Evolutionary conservation across 371 early-diverging fungal species (phyloP).

Genomic region (Ordospora pajunii): DNA sequence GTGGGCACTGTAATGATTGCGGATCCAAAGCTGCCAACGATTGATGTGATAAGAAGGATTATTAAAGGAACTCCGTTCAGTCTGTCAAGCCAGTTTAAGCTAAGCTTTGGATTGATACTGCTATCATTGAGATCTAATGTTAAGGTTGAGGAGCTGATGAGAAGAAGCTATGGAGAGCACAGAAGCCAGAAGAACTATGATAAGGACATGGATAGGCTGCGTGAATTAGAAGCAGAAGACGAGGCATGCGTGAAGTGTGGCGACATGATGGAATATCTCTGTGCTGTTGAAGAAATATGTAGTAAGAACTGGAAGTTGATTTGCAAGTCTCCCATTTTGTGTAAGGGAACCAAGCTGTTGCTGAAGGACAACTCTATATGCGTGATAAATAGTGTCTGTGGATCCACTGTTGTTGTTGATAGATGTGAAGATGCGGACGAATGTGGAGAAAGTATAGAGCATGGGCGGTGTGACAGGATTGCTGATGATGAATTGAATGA

Average conservation of each 20-base stretch:
- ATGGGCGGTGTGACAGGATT: too few relatives aligned
- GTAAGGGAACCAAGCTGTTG: slow-evolving; percentile 1
- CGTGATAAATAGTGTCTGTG: background rate
- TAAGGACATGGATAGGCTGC: slow-evolving; percentile 32
- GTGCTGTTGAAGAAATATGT: slow-evolving; percentile 1
- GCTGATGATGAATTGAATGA: background rate
- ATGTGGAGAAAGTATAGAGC: background rate
- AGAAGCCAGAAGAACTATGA: slow-evolving; percentile 40
- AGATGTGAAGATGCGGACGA: background rate
- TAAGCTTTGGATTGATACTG: slow-evolving; percentile 56
- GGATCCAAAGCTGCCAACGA: slow-evolving; percentile 55
- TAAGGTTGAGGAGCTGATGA: slow-evolving; percentile 58
- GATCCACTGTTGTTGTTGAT: background rate
- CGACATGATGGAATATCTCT: slow-evolving; percentile 20
- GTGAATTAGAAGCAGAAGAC: slow-evolving; percentile 10
- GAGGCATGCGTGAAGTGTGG: slow-evolving; percentile 31
- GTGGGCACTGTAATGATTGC: slow-evolving; percentile 85
- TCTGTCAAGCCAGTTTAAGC: slow-evolving; percentile 55
- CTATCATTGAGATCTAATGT: slow-evolving; percentile 51
- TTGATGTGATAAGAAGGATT: slow-evolving; percentile 37
- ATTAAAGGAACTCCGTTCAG: slow-evolving; percentile 42
- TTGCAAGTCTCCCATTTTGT: slow-evolving; percentile 16
- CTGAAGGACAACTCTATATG: slow-evolving; percentile 7
- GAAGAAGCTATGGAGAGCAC: slow-evolving; percentile 56
- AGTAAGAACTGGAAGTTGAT: background rate